Conservation (phyloP, 495 filamentous ascomycete species). For the Evernia prunastri region DNA sequence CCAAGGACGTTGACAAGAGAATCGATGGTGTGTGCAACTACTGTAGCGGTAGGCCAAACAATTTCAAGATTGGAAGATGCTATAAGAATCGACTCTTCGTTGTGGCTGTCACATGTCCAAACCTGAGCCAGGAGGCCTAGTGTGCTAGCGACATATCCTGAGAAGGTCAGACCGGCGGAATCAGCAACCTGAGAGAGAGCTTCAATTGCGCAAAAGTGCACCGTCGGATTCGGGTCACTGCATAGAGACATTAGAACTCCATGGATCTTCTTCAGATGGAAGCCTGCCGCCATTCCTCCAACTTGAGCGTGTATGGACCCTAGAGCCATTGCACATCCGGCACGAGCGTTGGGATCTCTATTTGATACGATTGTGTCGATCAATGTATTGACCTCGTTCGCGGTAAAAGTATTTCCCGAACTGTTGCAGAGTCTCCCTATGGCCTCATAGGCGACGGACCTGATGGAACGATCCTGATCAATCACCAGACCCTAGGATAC, state of each 20-base stretch:
- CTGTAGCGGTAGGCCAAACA: conserved; percentile 69
- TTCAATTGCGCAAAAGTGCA: conserved; percentile 94
- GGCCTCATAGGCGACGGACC: conserved; percentile 78
- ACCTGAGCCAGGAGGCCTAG: conserved; percentile 89
- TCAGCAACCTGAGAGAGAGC: conserved; percentile 82
- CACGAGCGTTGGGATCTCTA: conserved; percentile 83
- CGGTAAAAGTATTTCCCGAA: conserved; percentile 82
- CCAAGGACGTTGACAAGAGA: conserved; percentile 93
- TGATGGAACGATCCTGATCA: conserved; percentile 76
- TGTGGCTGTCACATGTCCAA: conserved; percentile 86
- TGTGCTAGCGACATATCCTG: conserved; percentile 79
- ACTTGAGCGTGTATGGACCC: conserved; percentile 92
- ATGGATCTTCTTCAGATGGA: conserved; percentile 92
- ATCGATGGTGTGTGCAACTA: conserved; percentile 85
- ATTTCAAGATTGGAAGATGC: conserved; percentile 85
- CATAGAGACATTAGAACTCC: conserved; percentile 92
- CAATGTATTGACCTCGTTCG: conserved; percentile 81
- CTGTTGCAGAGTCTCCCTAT: conserved; percentile 86
- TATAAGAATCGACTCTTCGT: conserved; percentile 67
- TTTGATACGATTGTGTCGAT: conserved; percentile 91
- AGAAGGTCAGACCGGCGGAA: conserved; percentile 87
- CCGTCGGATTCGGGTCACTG: conserved; percentile 90
- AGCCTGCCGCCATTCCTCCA: conserved; percentile 96
- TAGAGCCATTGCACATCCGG: conserved; percentile 88
- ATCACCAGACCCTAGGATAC: conserved; percentile 57